phyloP scores from a whole-genome alignment of 768 basidiomycete species.

The Tylopilus plumbeoviolaceoides region DNA sequence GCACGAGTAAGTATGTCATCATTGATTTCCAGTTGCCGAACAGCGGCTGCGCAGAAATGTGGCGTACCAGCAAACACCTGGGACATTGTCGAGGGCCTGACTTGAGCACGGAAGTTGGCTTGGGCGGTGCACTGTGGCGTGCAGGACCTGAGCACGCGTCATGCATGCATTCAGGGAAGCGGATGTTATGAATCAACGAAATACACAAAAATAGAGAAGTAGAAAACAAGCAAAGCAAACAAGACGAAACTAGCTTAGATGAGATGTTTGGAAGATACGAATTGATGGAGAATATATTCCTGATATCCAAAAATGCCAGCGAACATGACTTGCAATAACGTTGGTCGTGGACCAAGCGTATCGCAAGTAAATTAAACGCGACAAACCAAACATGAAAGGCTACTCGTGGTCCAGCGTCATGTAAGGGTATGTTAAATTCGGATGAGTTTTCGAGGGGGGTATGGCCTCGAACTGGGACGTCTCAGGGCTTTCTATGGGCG shows the following conservation, averaged over 20 bases:
- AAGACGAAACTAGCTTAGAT: constrained; percentile 15
- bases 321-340: constrained; percentile 11
- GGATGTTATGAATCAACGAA: constrained; percentile 7
- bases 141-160: constrained; percentile 16
- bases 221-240: constrained; percentile 20
- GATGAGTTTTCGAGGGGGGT: constrained; percentile 42
- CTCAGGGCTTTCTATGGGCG: constrained; percentile 44
- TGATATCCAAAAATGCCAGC: constrained; percentile 6
- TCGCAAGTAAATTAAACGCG: constrained; percentile 14
- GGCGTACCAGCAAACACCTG: not conserved
- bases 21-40: not conserved
- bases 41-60: not conserved
- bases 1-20: constrained; percentile 4
- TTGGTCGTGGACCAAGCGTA: constrained; percentile 10
- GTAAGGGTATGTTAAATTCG: constrained; percentile 55
- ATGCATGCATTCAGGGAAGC: constrained; percentile 17
- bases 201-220: constrained; percentile 17
- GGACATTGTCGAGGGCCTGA: not conserved
- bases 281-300: constrained; percentile 5
- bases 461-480: constrained; percentile 66
- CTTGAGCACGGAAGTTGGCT: constrained; percentile 9
- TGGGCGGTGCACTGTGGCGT: constrained; percentile 13
- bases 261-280: constrained; percentile 9
- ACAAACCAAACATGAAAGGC: constrained; percentile 13
- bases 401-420: constrained; percentile 45